Base-by-base conservation (phyloP, 257 asterid genomes). In the Plectranthus barbatus region DNA sequence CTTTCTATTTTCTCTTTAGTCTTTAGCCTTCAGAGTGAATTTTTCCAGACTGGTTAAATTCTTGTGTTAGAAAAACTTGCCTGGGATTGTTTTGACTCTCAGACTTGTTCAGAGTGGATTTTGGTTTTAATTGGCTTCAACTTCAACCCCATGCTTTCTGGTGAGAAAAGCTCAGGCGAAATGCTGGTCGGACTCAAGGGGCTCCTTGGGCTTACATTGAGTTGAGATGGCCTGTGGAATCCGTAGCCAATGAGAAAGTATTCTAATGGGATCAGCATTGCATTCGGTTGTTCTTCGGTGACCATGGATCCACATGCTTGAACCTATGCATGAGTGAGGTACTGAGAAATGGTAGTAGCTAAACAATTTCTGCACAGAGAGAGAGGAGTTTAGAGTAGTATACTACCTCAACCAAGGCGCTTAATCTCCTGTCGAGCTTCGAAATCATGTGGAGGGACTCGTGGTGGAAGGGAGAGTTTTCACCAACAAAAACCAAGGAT, bases 381-480 rank as follows among this genome's bases (percentile, higher is more conserved):
- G n/a, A n/a, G n/a, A n/a, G n/a, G n/a, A n/a, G n/a, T n/a, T n/a
- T n/a, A n/a, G n/a, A n/a, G n/a, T n/a, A n/a, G n/a, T n/a, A n/a
- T n/a, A n/a, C n/a, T 71, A 86, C 95, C 91, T 86, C 91, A 47
- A 86, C 86, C 65, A 83, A 75, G 46, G 85, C 95, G n/a, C 83
- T 79, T 69, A 69, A 77, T 77, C 84, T 81, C 70, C 79, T 65
- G 29, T 79, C 85, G 58, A 81, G 83, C 71, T 81, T 78, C 19
- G 86, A 74, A 4, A 81, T 77, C 95, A 83, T 77, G 58, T 81
- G 80, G 39, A 82, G 75, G 64, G 95, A 78, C 73, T 83, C 91
- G 17, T 78, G 80, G 68, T 83, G 86, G 71, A 83, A 86, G 6
- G 88, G 85, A 62, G 88, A 83, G 70, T 70, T 69, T 72, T 86